Evolutionary conservation across 805 yeast species (phyloP).

Genomic region (Starmerella etchellsii): DNA sequence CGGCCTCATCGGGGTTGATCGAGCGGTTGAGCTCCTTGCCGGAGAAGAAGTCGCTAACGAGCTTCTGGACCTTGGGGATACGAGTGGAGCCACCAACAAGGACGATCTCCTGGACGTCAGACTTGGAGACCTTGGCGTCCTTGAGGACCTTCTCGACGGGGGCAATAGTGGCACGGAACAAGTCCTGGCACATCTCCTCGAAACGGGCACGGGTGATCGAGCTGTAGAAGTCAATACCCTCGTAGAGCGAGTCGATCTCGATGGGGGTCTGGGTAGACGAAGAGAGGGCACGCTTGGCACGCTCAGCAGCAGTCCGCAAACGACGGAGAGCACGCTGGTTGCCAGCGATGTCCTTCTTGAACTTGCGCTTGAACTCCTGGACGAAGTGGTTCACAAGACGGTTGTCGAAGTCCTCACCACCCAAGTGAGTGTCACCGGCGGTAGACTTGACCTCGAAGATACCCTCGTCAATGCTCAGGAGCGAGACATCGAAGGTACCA

Average conservation of each 20-base stretch:
- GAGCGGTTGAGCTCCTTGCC: constrained; percentile 96
- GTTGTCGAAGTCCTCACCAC: constrained; percentile 98
- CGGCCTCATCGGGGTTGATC: constrained; percentile 97
- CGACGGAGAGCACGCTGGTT: constrained; percentile 98
- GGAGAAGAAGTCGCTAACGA: constrained; percentile 91
- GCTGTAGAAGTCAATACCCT: constrained; percentile 94
- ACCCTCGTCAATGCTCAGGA: constrained; percentile 87
- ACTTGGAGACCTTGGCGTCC: constrained; percentile 82
- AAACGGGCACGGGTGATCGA: constrained; percentile 94
- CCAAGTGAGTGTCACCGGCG: constrained; percentile 82
- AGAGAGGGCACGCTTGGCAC: constrained; percentile 97
- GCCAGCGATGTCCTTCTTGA: constrained; percentile 82
- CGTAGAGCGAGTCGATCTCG: constrained; percentile 88
- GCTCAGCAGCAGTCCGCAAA: constrained; percentile 97
- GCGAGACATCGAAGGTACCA: constrained; percentile 96
- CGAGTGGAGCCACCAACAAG: constrained; percentile 97
- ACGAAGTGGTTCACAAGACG: constrained; percentile 89
- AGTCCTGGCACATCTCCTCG: constrained; percentile 88
- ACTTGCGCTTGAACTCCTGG: constrained; percentile 93
- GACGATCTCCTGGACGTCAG: constrained; percentile 82
- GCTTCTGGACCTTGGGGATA: constrained; percentile 93
- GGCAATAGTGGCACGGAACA: constrained; percentile 84
- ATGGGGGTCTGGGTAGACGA: constrained; percentile 90
- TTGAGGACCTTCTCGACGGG: constrained; percentile 92
- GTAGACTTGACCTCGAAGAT: constrained; percentile 95